Evolutionary conservation across 352 stramenopile species (phyloP).

Genomic region (Saprolegnia diclina): DNA sequence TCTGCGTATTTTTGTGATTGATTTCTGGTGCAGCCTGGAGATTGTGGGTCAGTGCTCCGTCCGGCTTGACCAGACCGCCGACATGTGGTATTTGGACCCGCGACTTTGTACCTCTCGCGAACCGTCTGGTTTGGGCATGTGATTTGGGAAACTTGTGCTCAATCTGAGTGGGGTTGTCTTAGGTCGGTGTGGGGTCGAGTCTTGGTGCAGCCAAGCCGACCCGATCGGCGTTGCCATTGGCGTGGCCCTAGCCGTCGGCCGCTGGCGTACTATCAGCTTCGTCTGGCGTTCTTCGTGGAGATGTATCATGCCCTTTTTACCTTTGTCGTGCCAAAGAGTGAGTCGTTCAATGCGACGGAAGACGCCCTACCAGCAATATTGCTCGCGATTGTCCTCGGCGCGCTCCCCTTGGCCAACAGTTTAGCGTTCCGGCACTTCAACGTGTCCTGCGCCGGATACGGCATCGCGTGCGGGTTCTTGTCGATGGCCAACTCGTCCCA

Average conservation of each 20-base stretch:
- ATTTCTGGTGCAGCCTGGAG: conserved; percentile 6
- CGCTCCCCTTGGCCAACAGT: not conserved
- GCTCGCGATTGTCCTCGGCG: not conserved
- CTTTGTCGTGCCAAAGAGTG: not conserved
- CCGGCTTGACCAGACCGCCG: conserved; percentile 6
- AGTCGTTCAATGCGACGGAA: not conserved
- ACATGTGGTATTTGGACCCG: not conserved
- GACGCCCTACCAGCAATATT: not conserved
- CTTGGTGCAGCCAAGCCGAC: not conserved
- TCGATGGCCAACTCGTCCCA: too few species aligned
- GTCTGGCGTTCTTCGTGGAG: not conserved
- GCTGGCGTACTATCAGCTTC: not conserved
- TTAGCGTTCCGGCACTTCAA: not conserved
- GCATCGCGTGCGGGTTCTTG: too few species aligned
- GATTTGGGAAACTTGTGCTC: conserved; percentile 4
- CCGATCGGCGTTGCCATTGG: not conserved
- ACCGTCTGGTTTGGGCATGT: conserved; percentile 21
- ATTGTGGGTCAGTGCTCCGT: conserved; percentile 3
- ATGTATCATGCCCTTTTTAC: not conserved
- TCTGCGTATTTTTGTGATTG: conserved; percentile 15
- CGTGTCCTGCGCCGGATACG: too few species aligned
- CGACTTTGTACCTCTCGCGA: conserved; percentile 6
- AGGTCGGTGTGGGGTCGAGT: not conserved
- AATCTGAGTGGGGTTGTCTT: not conserved
- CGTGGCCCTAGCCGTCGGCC: not conserved